Conservation (phyloP, 306 rosid species). For the Coriaria nepalensis region DNA sequence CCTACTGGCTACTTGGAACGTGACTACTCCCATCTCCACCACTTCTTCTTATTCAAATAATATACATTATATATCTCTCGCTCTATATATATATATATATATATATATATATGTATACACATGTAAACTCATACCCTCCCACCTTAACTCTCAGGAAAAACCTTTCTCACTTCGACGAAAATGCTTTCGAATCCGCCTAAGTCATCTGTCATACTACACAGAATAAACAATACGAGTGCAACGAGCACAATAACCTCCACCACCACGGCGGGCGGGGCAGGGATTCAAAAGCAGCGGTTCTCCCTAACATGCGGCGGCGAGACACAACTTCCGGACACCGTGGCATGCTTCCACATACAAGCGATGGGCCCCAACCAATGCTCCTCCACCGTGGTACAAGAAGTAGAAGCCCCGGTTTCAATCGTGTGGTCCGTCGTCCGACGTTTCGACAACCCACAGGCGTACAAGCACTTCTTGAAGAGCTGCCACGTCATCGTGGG, state of each 20-base stretch:
- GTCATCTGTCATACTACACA: conserved; percentile 1
- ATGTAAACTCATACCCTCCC: background rate
- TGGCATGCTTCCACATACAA: conserved; percentile 51
- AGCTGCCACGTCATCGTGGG: conserved; percentile 85
- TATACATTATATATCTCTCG: too few relatives aligned
- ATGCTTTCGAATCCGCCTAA: conserved; percentile 18
- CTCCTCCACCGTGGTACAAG: conserved; percentile 73
- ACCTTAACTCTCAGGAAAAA: background rate
- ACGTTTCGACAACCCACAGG: conserved; percentile 92
- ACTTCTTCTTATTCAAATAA: too few relatives aligned
- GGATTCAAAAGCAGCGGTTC: conserved; percentile 1
- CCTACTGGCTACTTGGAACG: background rate
- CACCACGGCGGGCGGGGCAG: background rate
- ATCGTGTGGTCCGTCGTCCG: conserved; percentile 90
- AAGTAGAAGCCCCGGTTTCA: conserved; percentile 67
- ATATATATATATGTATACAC: too few relatives aligned
- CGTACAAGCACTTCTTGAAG: conserved; percentile 81
- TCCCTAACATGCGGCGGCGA: background rate
- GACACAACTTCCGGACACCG: conserved; percentile 30
- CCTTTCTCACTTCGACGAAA: background rate
- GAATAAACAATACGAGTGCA: background rate
- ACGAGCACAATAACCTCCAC: background rate
- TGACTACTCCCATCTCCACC: background rate
- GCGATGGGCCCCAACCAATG: conserved; percentile 43
- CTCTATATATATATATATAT: too few relatives aligned